Percentiles rank a stretch among this genome's conserved stretches.
phyloP scores from a whole-genome alignment of 371 early-diverging fungal genomes.

The Mortierella polycephala region DNA sequence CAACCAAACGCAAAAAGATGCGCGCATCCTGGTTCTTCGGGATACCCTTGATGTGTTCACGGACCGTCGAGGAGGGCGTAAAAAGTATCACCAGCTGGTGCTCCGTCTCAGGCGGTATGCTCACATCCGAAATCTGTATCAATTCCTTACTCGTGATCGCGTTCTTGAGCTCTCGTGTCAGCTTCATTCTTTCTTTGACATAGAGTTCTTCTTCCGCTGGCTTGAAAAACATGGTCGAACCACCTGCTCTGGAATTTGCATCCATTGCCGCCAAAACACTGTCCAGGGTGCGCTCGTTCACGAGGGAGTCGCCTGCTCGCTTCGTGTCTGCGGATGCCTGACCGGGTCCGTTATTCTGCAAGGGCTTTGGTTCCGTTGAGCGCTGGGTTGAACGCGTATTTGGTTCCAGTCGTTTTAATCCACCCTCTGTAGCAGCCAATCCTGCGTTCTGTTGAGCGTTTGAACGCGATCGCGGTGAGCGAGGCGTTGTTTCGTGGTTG shows the following conservation, averaged over 20 bases:
- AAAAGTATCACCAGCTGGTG: conserved; percentile 84
- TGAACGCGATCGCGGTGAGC: conserved; percentile 20
- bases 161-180: conserved; percentile 80
- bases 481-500: conserved; percentile 8
- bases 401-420: conserved; percentile 17
- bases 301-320: conserved; percentile 58
- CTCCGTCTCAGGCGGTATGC: conserved; percentile 77
- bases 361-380: conserved; percentile 23
- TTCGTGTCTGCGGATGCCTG: neutral
- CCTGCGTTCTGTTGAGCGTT: neutral
- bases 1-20: conserved; percentile 78
- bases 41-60: conserved; percentile 74
- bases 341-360: conserved; percentile 3
- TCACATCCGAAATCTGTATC: conserved; percentile 69
- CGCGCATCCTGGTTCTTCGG: conserved; percentile 86
- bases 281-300: conserved; percentile 68
- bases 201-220: conserved; percentile 83
- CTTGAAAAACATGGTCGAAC: conserved; percentile 79
- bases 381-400: conserved; percentile 4
- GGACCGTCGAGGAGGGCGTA: conserved; percentile 67
- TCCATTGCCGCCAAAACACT: conserved; percentile 72
- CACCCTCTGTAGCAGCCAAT: neutral
- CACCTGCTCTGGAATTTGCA: conserved; percentile 62
- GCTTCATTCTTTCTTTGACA: conserved; percentile 80
- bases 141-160: conserved; percentile 79